phyloP scores from a whole-genome alignment of 2,329 filamentous ascomycete genomes.

The Acarospora socialis region DNA sequence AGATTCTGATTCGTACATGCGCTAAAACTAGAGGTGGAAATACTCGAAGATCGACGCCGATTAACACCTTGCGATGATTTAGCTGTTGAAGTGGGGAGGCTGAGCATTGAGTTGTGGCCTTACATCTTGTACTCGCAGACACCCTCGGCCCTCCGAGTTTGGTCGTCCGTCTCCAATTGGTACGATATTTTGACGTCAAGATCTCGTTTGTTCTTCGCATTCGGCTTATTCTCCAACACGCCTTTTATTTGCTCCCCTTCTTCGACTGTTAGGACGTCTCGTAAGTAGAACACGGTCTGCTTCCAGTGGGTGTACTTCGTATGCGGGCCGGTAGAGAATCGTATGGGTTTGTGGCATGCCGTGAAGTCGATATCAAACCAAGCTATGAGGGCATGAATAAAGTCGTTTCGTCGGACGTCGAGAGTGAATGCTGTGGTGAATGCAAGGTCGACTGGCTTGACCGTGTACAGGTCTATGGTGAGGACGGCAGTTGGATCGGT shows the following conservation, averaged over 20 bases:
- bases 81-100: no score
- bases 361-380: slow-evolving; percentile 99
- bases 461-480: slow-evolving; percentile 85
- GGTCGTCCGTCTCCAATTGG: slow-evolving; percentile 61
- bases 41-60: no score
- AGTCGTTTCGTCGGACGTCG: slow-evolving; percentile 70
- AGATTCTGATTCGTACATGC: no score
- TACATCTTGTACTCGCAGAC: slow-evolving; percentile 63
- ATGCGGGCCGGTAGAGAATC: slow-evolving; percentile 92
- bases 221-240: slow-evolving; percentile 68
- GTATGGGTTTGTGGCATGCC: slow-evolving; percentile 93
- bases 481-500: slow-evolving; percentile 79
- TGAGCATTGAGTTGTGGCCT: no score
- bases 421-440: slow-evolving; percentile 72
- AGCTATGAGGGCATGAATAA: slow-evolving; percentile 86
- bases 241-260: slow-evolving; percentile 68
- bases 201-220: slow-evolving; percentile 86
- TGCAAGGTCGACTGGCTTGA: slow-evolving; percentile 66
- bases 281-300: slow-evolving; percentile 96
- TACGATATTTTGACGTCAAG: slow-evolving; percentile 84
- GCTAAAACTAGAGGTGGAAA: no score
- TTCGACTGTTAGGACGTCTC: slow-evolving; percentile 83
- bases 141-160: slow-evolving; percentile 53
- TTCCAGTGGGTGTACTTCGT: slow-evolving; percentile 99
- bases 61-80: no score